Conservation (phyloP, 2,329 filamentous ascomycete genomes). For the Botrytis fragariae region DNA sequence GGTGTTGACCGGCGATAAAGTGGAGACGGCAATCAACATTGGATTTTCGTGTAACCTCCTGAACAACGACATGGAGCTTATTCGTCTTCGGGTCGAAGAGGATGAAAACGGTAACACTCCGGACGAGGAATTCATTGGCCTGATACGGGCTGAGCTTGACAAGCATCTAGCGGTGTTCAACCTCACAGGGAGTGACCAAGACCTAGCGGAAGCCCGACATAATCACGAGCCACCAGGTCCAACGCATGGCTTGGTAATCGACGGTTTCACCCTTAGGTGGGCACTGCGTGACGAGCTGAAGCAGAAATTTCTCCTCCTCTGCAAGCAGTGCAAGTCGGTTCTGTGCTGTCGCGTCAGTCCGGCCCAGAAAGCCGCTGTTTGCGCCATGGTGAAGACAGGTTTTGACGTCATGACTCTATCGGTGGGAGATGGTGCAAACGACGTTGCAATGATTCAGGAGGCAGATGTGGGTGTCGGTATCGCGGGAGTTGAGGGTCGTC, state of each 20-base stretch:
- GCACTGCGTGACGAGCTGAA: slow-evolving; percentile 78
- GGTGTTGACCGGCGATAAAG: slow-evolving; percentile 97
- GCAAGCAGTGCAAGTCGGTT: slow-evolving; percentile 95
- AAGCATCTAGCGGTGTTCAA: slow-evolving; percentile 69
- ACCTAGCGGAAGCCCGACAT: slow-evolving; percentile 73
- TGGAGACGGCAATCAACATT: slow-evolving; percentile 99
- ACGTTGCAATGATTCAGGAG: slow-evolving; percentile 97
- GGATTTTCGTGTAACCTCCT: slow-evolving; percentile 98
- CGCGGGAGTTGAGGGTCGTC: slow-evolving; percentile 85
- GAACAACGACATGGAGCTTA: slow-evolving; percentile 96
- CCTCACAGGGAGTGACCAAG: slow-evolving; percentile 80
- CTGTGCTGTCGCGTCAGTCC: slow-evolving; percentile 96
- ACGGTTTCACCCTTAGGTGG: slow-evolving; percentile 88
- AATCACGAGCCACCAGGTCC: slow-evolving; percentile 83
- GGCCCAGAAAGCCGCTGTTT: slow-evolving; percentile 95
- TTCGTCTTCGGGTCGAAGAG: slow-evolving; percentile 74
- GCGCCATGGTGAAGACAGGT: slow-evolving; percentile 90
- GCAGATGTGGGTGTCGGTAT: slow-evolving; percentile 96
- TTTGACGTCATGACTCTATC: slow-evolving; percentile 95
- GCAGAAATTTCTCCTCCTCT: slow-evolving; percentile 90
- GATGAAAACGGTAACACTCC: slow-evolving; percentile 66
- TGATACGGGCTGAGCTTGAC: slow-evolving; percentile 60
- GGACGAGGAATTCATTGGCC: slow-evolving; percentile 40
- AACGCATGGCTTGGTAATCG: slow-evolving; percentile 91
- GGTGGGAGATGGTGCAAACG: slow-evolving; percentile 90